Conservation (phyloP, 306 rosid species). For the Erythrophleum fordii region DNA sequence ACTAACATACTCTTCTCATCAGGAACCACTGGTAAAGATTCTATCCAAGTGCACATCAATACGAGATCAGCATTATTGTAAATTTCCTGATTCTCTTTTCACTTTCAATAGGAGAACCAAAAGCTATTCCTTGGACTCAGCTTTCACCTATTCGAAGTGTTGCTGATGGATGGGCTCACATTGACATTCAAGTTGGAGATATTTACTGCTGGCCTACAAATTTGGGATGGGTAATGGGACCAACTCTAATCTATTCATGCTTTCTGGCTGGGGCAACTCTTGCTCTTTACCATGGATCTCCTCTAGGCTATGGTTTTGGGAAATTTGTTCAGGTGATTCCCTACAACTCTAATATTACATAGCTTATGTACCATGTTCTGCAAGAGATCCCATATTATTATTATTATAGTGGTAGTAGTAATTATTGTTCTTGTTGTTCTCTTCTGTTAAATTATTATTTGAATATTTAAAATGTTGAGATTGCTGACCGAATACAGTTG, state of each 20-base stretch:
- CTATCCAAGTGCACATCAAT: constrained; percentile 12
- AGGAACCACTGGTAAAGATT: constrained; percentile 85
- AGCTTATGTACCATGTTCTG: not conserved
- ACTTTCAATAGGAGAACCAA: constrained; percentile 78
- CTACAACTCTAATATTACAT: constrained; percentile 28
- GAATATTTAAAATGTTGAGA: constrained; percentile 11
- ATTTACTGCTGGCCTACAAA: constrained; percentile 88
- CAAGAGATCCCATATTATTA: not conserved
- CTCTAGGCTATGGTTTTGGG: constrained; percentile 83
- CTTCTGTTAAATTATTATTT: not conserved
- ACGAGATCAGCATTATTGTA: constrained; percentile 6
- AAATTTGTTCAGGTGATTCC: constrained; percentile 85
- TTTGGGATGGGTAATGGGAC: constrained; percentile 98
- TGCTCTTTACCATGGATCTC: constrained; percentile 97
- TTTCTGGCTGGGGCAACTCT: constrained; percentile 80
- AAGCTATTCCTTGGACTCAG: constrained; percentile 98
- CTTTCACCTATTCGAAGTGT: constrained; percentile 76
- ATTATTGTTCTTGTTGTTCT: not conserved
- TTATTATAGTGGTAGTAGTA: not conserved
- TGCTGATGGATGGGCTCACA: constrained; percentile 79
- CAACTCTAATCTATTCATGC: constrained; percentile 65
- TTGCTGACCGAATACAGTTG: not conserved
- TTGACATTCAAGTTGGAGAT: constrained; percentile 69
- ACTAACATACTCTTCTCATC: constrained; percentile 94
- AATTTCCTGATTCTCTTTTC: constrained; percentile 31